These are phyloP conservation scores for Phyllosticta ampelicida DNA, from an alignment of 2,329 filamentous ascomycete species.

Conservation along the genomic window DNA sequence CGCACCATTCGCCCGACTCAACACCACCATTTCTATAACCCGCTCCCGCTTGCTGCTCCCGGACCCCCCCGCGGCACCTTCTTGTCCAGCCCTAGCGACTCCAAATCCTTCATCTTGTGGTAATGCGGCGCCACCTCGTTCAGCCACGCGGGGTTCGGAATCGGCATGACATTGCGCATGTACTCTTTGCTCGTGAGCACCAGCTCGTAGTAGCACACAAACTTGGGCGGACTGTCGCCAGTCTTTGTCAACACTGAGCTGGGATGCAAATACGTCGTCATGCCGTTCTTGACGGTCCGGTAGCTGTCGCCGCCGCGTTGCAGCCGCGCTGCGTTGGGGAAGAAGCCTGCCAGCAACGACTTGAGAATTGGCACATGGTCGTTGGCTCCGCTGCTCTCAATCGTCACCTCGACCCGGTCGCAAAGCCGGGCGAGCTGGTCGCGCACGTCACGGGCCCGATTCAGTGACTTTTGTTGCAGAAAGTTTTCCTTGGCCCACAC, in stretches of 20 bases:
- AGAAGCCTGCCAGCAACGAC: constrained; percentile 83
- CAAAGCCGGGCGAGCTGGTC: constrained; percentile 89
- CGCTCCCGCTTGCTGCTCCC: constrained; percentile 25
- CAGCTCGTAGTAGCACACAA: constrained; percentile 78
- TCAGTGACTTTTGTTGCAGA: constrained; percentile 80
- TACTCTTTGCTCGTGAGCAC: constrained; percentile 84
- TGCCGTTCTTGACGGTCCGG: constrained; percentile 80
- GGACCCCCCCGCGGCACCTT: constrained; percentile 54
- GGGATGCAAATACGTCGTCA: constrained; percentile 86
- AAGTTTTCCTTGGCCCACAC: constrained; percentile 92
- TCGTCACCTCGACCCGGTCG: constrained; percentile 76
- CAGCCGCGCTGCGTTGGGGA: constrained; percentile 79
- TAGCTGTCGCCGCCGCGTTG: constrained; percentile 80
- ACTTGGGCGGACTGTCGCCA: constrained; percentile 65
- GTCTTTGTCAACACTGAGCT: constrained; percentile 70
- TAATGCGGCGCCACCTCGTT: constrained; percentile 88
- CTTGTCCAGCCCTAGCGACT: constrained; percentile 57
- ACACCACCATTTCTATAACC: not conserved
- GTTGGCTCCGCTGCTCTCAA: constrained; percentile 54
- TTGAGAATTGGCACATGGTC: constrained; percentile 76
- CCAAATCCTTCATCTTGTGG: constrained; percentile 83
- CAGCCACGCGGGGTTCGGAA: constrained; percentile 68
- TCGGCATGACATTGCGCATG: constrained; percentile 76
- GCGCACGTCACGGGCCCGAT: constrained; percentile 77
- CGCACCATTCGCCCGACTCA: not conserved